Percentiles rank a stretch among this genome's conserved stretches.
Conservation (phyloP, 768 basidiomycete species). For the Agrocybe chaxingu region DNA sequence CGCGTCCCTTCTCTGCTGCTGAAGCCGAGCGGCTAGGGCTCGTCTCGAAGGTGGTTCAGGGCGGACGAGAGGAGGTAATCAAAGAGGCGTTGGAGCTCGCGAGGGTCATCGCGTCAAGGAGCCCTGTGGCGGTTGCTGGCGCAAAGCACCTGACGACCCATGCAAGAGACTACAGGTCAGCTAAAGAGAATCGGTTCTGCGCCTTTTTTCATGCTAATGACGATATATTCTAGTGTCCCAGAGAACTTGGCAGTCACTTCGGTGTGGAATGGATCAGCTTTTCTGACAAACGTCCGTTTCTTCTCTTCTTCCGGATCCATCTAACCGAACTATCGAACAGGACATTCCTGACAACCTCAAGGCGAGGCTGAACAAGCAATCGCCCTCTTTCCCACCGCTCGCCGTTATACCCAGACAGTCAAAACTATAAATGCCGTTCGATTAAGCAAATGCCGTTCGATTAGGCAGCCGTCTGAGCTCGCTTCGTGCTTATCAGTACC, state of each 20-base stretch:
- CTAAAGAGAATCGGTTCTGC: background rate
- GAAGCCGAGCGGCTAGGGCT: slow-evolving; percentile 74
- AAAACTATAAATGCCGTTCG: slow-evolving; percentile 9
- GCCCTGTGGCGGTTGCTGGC: slow-evolving; percentile 72
- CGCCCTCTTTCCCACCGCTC: slow-evolving; percentile 25
- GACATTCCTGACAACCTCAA: slow-evolving; percentile 34
- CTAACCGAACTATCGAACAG: slow-evolving; percentile 16
- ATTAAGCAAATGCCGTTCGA: too few species aligned
- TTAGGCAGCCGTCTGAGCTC: too few species aligned
- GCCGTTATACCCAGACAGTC: slow-evolving; percentile 13
- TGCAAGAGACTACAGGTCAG: slow-evolving; percentile 74
- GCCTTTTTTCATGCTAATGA: background rate
- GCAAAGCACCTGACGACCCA: slow-evolving; percentile 80
- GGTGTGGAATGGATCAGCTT: slow-evolving; percentile 40
- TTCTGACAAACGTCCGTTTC: slow-evolving; percentile 36
- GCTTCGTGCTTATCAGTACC: too few species aligned
- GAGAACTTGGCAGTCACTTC: slow-evolving; percentile 44
- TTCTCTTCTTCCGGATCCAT: background rate
- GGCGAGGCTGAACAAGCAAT: slow-evolving; percentile 27
- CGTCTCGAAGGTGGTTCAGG: slow-evolving; percentile 67
- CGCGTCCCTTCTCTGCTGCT: slow-evolving; percentile 59
- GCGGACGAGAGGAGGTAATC: slow-evolving; percentile 64
- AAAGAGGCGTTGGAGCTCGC: slow-evolving; percentile 66
- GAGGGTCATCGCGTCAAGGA: slow-evolving; percentile 64
- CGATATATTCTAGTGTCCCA: slow-evolving; percentile 23